Base-by-base conservation (phyloP, 2,329 filamentous ascomycete species). In the Lecanicillium sp. region DNA sequence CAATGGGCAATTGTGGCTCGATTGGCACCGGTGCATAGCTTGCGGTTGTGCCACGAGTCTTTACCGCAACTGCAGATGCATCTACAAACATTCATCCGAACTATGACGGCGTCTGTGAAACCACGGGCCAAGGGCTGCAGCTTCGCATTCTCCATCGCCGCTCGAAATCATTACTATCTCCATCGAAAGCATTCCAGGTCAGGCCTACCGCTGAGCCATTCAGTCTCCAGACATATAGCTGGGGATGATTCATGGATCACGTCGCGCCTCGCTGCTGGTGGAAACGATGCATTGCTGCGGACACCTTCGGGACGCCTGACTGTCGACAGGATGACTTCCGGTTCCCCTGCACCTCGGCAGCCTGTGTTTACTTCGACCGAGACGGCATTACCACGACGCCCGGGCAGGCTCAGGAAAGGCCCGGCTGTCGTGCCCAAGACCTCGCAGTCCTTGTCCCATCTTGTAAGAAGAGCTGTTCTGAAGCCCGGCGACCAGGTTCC, bases 391-490 rank as follows among this genome's bases (percentile, higher is more conserved):
- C 33, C 41, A 37, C 5, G n/a, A 19, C 21, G 39, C 48, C 33
- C 45, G 50, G 48, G 36, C 27, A 8, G 20, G 53, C 42, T 49
- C 59, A 33, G 53, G 51, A 20, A 64, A 50, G 36, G 49, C 69
- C 65, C 54, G 4, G 58, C 72, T 21, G 47, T 71, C 20, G 70
- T 79, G 27, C 77, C 76, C 7, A 59, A 70, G 6, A 76, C 69
- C 8, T 70, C 68, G 23, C 73, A 78, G 47, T 69, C 71, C 7
- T 67, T 81, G 15, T 81, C 73, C 51, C 75, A 81, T 56, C 71
- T 75, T 2, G 66, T 79, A 9, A 79, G 74, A 63, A 79, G 78
- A 56, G 69, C 71, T 8, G 64, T 63, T 8, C 66, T 81, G 17
- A 65, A 68, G 27, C 68, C 75, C 2, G 76, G 75, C 4, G 66